Percentiles rank a stretch among this genome's conserved stretches.
These are phyloP conservation scores for Sordaria brevicollis DNA, from an alignment of 495 filamentous ascomycete genomes.

Conservation along the genomic window DNA sequence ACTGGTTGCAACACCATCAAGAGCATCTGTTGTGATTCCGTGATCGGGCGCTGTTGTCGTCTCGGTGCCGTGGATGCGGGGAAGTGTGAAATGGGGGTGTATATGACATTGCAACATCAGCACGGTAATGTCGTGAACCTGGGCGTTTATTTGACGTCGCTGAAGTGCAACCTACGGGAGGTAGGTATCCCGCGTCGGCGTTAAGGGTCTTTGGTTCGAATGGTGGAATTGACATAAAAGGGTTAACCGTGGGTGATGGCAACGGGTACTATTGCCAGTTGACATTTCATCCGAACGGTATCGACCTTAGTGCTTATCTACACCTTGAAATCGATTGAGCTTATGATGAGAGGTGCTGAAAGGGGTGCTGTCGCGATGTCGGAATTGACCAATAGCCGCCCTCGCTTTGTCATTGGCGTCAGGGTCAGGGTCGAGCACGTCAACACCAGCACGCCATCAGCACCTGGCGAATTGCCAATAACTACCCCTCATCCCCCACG, in stretches of 20 bases:
- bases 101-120: background rate
- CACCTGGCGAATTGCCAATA: background rate
- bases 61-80: background rate
- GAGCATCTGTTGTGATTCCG: background rate
- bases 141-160: background rate
- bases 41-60: background rate
- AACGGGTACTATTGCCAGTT: background rate
- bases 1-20: background rate
- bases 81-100: background rate
- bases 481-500: background rate
- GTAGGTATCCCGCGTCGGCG: background rate
- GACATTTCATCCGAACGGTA: no score
- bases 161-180: background rate
- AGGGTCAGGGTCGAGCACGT: constrained; percentile 11
- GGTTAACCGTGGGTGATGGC: background rate
- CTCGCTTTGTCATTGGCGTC: constrained; percentile 4
- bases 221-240: background rate
- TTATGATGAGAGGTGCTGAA: background rate
- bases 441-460: constrained; percentile 14
- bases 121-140: background rate
- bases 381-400: constrained; percentile 1
- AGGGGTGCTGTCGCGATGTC: background rate
- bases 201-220: background rate
- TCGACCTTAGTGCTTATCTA: background rate
- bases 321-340: background rate